Evolutionary conservation across 805 yeast genomes (phyloP).

Genomic region (Candida tammaniensis): DNA sequence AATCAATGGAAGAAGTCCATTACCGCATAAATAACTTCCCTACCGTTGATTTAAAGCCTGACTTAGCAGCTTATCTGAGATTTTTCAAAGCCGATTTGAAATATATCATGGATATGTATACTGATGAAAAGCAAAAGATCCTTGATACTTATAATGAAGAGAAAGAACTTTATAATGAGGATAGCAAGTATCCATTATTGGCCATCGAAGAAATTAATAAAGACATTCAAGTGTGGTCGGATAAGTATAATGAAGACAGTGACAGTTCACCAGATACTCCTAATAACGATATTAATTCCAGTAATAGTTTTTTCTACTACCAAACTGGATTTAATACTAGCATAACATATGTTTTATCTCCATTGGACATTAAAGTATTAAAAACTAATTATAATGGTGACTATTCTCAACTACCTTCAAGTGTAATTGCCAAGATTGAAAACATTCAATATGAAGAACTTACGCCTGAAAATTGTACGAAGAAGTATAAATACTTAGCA

Average conservation of each 20-base stretch:
- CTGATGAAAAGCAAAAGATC: constrained; percentile 58
- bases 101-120: constrained; percentile 53
- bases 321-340: constrained; percentile 69
- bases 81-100: constrained; percentile 62
- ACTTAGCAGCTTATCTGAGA: constrained; percentile 51
- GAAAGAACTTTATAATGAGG: constrained; percentile 56
- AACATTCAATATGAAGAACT: constrained; percentile 65
- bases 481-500: constrained; percentile 68
- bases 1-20: constrained; percentile 25
- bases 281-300: constrained; percentile 29
- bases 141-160: constrained; percentile 54
- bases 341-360: constrained; percentile 66
- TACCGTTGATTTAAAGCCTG: constrained; percentile 37
- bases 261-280: constrained; percentile 4
- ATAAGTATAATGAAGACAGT: constrained; percentile 7
- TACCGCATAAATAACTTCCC: constrained; percentile 46
- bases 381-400: constrained; percentile 51
- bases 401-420: constrained; percentile 67
- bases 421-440: constrained; percentile 61
- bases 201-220: constrained; percentile 57
- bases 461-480: constrained; percentile 54
- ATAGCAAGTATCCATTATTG: constrained; percentile 48
- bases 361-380: constrained; percentile 76
- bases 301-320: constrained; percentile 63
- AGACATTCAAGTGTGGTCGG: constrained; percentile 38